Evolutionary conservation across 805 yeast genomes (phyloP).

Genomic region (Komagataella kurtzmanii): DNA sequence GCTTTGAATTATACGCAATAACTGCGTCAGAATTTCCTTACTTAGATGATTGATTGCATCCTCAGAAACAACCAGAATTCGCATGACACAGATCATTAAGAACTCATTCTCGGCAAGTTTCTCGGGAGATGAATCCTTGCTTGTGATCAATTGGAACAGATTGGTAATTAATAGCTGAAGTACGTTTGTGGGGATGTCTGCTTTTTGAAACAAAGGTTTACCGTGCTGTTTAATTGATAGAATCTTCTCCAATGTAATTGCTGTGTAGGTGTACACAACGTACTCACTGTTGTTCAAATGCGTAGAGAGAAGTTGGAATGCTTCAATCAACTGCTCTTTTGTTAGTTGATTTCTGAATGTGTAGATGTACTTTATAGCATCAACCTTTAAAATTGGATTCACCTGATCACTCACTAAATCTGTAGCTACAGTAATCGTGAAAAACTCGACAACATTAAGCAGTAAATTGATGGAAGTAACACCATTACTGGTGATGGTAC

Average conservation of each 20-base stretch:
- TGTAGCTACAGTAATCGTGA: constrained; percentile 66
- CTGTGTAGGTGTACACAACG: constrained; percentile 86
- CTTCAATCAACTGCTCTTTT: constrained; percentile 65
- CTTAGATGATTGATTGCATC: constrained; percentile 39
- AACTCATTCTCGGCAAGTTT: constrained; percentile 92
- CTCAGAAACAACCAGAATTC: constrained; percentile 63
- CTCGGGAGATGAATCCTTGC: constrained; percentile 58
- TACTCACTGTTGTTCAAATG: constrained; percentile 56
- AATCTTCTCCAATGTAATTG: constrained; percentile 84
- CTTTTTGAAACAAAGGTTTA: constrained; percentile 51
- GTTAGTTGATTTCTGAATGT: constrained; percentile 88
- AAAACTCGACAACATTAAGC: constrained; percentile 80
- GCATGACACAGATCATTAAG: constrained; percentile 77
- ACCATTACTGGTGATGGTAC: constrained; percentile 75
- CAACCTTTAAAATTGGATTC: constrained; percentile 76
- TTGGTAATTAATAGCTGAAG: constrained; percentile 48
- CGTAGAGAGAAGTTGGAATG: constrained; percentile 64
- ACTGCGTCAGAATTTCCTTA: constrained; percentile 41
- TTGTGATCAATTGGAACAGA: constrained; percentile 53
- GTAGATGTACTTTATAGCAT: constrained; percentile 84
- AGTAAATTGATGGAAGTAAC: constrained; percentile 75
- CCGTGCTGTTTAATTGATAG: constrained; percentile 58
- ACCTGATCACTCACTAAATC: constrained; percentile 51
- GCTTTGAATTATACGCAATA: constrained; percentile 52
- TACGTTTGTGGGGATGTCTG: constrained; percentile 52